phyloP scores from a whole-genome alignment of 441 rosid species.

The Erodium moschatum region DNA sequence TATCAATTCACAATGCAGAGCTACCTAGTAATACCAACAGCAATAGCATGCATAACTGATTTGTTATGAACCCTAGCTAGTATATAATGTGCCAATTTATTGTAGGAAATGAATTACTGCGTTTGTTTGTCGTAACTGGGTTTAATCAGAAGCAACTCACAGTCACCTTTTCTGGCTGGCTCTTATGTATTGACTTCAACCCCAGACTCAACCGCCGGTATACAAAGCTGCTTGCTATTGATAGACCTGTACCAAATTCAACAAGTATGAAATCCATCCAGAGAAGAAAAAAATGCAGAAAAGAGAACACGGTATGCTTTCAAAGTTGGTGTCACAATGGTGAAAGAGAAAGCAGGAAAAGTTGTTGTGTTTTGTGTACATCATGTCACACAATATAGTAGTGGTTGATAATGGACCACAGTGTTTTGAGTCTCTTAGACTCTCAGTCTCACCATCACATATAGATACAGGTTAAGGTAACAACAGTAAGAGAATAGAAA shows the following conservation, averaged over 20 bases:
- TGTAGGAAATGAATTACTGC: not conserved
- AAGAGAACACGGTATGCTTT: not conserved
- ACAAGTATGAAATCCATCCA: not conserved
- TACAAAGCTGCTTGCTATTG: not conserved
- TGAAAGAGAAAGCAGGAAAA: not conserved
- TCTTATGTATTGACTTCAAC: not conserved
- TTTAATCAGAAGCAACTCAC: not conserved
- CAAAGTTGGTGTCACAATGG: not conserved
- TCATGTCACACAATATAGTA: conserved; percentile 1
- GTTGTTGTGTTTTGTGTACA: not conserved
- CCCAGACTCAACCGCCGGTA: not conserved
- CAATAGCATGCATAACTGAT: not conserved
- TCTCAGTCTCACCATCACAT: too few species aligned
- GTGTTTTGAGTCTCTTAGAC: not conserved
- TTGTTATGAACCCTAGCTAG: not conserved
- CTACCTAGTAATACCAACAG: not conserved
- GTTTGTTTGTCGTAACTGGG: not conserved
- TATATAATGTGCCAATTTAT: not conserved
- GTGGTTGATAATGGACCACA: not conserved
- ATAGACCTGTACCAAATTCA: not conserved
- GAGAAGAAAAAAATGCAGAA: not conserved
- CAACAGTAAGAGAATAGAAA: not conserved
- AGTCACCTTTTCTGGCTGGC: conserved; percentile 4
- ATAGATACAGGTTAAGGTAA: not conserved
- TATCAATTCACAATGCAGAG: not conserved